Base-by-base conservation (phyloP, 148 eudicot species). In the Dianthus caryophyllus region DNA sequence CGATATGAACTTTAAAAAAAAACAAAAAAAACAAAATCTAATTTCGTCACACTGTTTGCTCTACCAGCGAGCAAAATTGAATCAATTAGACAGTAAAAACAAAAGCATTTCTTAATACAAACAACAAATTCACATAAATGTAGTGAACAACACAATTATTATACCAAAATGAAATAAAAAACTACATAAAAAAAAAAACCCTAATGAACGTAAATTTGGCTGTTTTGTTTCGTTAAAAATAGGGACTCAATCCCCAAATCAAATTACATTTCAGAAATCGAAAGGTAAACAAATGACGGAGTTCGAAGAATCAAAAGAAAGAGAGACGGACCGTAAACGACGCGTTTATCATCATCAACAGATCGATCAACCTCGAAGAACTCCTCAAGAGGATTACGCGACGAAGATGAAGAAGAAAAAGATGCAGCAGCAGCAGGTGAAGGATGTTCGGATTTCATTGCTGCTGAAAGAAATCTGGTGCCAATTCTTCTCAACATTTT, bases 311-410 rank as follows among this genome's bases (percentile, higher is more conserved):
- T n/a, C n/a, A n/a, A n/a, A n/a, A n/a, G n/a, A n/a, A n/a, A n/a
- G n/a, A 2, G n/a, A 21, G 36, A 36, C 57, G 48, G 9, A 75
- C 78, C 78, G 27, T 75, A 75, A 69, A 69, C 74, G 18, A 64
- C 25, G n/a, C 69, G 78, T 48, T 69, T 75, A 11, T 75, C 73
- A 70, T 75, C 78, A 69, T 70, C 78, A 24, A 70, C 57, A 24
- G 65, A n/a, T n/a, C 74, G 50, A 31, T 69, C 78, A 63, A 48
- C 24, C 73, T 75, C 78, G 31, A 75, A 75, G 63, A 75, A 75
- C 49, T 75, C 68, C 65, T 69, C 74, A 17, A 75, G 65, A 56
- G 78, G 78, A 43, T 75, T 75, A 64, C 48, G 62, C 51, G 13
- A 66, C n/a, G n/a, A n/a, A n/a, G n/a, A n/a, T n/a, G n/a, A n/a